phyloP scores from a whole-genome alignment of 306 rosid genomes.

The Hippophae rhamnoides region DNA sequence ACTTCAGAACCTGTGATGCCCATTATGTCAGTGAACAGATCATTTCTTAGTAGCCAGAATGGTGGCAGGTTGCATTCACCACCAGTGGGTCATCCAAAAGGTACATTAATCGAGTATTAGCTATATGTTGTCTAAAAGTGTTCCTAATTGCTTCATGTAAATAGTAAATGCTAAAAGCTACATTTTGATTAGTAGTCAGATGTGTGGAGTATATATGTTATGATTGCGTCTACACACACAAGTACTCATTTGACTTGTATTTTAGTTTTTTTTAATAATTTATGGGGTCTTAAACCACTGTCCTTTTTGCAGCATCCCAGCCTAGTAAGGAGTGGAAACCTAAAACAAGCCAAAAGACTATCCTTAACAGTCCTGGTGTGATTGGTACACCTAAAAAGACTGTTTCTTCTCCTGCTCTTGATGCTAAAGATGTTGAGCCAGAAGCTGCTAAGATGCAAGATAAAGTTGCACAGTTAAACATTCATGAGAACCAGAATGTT shows the following conservation, averaged over 20 bases:
- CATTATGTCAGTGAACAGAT: slow-evolving; percentile 38
- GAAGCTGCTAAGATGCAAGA: slow-evolving; percentile 51
- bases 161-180: no score
- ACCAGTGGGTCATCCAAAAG: slow-evolving; percentile 75
- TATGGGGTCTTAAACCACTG: slow-evolving; percentile 11
- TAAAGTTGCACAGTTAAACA: slow-evolving; percentile 40
- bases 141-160: no score
- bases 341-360: slow-evolving; percentile 69
- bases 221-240: no score
- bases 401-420: slow-evolving; percentile 43
- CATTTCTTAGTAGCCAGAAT: slow-evolving; percentile 47
- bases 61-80: slow-evolving; percentile 64
- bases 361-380: slow-evolving; percentile 55
- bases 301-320: slow-evolving; percentile 63
- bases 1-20: slow-evolving; percentile 49
- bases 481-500: slow-evolving; percentile 65
- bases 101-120: slow-evolving; percentile 31
- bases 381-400: slow-evolving; percentile 72
- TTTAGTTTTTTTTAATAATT: slow-evolving; percentile 15
- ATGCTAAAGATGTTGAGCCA: slow-evolving; percentile 39
- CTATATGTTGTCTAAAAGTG: no score
- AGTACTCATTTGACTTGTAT: neutral
- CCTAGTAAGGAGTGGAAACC: slow-evolving; percentile 95
- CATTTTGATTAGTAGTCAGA: no score
- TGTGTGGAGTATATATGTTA: no score